Evolutionary conservation across 176 grass and related monocot genomes (phyloP), one percentile per base, ranked within the genome.

Genomic region (Hsuehochloa calcarea): DNA sequence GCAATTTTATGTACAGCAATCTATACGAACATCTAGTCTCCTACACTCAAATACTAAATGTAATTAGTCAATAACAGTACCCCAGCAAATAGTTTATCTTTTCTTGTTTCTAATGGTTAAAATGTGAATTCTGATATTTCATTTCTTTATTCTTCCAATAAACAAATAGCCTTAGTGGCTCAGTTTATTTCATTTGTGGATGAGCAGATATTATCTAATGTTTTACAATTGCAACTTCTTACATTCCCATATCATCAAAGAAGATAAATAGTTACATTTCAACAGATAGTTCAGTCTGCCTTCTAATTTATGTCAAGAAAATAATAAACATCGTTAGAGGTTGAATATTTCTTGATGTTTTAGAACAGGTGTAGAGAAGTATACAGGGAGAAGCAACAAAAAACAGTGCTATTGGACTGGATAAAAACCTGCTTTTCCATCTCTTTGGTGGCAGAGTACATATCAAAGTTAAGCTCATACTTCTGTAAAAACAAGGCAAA

Each of bases 381-480:
- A 77, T 41, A n/a, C 51, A 41, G 68, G 43, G 49, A 80, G 29
- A 79, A 43, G 6, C 0, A 41, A 74, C 8, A 45, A 81, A 69
- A 56, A 8, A 40, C 15, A 69, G 23, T 70, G 49, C 8, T 69
- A 68, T 45, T 22, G 14, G 22, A 76, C 13, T 64, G 39, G 59
- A 70, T 41, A 65, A 3, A 78, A 67, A 98, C 93, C 89, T 98
- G 96, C 77, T 93, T 95, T 56, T 98, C 93, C 71, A 98, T 80
- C 78, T 98, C 96, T 90, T 92, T 98, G 9, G 96, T 95, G 68
- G 92, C 76, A 51, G 96, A 98, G 80, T 87, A 95, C 67, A 94
- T 73, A 90, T 98, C 96, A 92, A 98, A 98, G 43, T 98, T 95
- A 68, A 98, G 85, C 74, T 98, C 96, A 70, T 94, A 89, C 81